A percentile compares a stretch with the other conserved stretches of the same genome.
Conservation (phyloP, 1,284 basidiomycete genomes). For the Pseudozyma sp. region DNA sequence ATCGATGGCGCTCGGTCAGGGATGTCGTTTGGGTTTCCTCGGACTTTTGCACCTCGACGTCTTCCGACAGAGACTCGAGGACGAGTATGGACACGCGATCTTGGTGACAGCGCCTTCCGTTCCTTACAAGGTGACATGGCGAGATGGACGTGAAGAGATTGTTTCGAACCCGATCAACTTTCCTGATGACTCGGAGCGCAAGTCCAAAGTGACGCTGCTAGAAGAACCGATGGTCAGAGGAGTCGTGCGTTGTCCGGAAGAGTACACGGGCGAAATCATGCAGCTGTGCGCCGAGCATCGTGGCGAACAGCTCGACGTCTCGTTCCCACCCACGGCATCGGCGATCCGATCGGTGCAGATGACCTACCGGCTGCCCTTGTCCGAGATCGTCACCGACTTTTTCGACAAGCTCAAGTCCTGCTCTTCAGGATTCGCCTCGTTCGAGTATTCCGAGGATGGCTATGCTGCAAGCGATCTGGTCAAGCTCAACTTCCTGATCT, state of each 20-base stretch:
- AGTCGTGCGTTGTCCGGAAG: constrained; percentile 62
- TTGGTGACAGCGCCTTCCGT: constrained; percentile 66
- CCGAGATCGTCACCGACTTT: constrained; percentile 67
- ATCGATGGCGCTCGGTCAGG: constrained; percentile 93
- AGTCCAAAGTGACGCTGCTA: constrained; percentile 44
- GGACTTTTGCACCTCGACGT: constrained; percentile 98
- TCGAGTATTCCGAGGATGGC: constrained; percentile 63
- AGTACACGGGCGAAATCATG: constrained; percentile 67
- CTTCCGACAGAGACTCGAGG: constrained; percentile 92
- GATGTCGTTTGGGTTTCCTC: constrained; percentile 91
- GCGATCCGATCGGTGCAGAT: constrained; percentile 58
- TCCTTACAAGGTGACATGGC: constrained; percentile 60
- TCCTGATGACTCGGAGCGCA: constrained; percentile 60
- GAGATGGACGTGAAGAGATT: constrained; percentile 52
- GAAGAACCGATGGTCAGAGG: constrained; percentile 65
- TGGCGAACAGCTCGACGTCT: constrained; percentile 62
- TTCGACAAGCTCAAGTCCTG: constrained; percentile 68
- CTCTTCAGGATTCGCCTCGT: constrained; percentile 65
- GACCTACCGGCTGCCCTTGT: constrained; percentile 62
- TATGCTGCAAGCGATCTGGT: constrained; percentile 61
- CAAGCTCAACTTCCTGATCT: constrained; percentile 63
- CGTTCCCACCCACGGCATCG: constrained; percentile 35
- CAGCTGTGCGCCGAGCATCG: constrained; percentile 67
- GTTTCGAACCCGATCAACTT: constrained; percentile 65
- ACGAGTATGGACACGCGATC: constrained; percentile 78